Percentiles rank a stretch among this genome's conserved stretches.
phyloP scores from a whole-genome alignment of 768 basidiomycete genomes.

The Lepiota brunneoincarnata region DNA sequence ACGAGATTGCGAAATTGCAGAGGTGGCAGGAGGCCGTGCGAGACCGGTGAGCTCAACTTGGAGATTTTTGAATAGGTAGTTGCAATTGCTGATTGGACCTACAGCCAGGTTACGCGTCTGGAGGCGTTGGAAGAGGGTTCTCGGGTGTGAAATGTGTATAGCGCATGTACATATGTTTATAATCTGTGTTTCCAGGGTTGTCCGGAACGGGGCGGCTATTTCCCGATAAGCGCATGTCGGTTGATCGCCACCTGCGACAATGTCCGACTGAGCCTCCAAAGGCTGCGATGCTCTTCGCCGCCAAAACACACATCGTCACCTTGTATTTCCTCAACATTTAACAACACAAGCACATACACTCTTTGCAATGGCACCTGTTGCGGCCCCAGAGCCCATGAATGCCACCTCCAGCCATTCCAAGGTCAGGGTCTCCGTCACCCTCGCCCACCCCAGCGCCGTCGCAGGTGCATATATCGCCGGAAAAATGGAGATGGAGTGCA shows the following conservation, averaged over 20 bases:
- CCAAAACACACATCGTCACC: no score
- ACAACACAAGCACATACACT: no score
- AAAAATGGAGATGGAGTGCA: conserved; percentile 79
- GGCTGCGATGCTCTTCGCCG: no score
- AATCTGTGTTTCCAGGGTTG: no score
- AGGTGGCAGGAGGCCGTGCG: conserved; percentile 95
- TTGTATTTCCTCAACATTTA: no score
- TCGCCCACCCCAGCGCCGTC: conserved; percentile 59
- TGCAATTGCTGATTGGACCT: background rate
- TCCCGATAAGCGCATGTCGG: no score
- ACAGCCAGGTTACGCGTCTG: conserved; percentile 48
- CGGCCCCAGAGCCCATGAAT: conserved; percentile 69
- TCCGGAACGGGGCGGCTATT: no score
- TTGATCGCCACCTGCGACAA: no score
- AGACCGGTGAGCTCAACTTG: conserved; percentile 57
- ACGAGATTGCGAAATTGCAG: conserved; percentile 90
- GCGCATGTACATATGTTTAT: background rate
- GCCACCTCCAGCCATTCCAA: conserved; percentile 77
- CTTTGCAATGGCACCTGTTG: conserved; percentile 6
- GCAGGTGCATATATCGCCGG: conserved; percentile 68
- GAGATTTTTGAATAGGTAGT: conserved; percentile 11
- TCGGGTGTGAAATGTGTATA: background rate
- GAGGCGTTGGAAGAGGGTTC: conserved; percentile 35
- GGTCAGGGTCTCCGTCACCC: conserved; percentile 62
- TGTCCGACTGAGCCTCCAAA: no score